These are phyloP conservation scores for Talaromyces marneffei DNA, from an alignment of 2,329 filamentous ascomycete species.

Conservation along the genomic window DNA sequence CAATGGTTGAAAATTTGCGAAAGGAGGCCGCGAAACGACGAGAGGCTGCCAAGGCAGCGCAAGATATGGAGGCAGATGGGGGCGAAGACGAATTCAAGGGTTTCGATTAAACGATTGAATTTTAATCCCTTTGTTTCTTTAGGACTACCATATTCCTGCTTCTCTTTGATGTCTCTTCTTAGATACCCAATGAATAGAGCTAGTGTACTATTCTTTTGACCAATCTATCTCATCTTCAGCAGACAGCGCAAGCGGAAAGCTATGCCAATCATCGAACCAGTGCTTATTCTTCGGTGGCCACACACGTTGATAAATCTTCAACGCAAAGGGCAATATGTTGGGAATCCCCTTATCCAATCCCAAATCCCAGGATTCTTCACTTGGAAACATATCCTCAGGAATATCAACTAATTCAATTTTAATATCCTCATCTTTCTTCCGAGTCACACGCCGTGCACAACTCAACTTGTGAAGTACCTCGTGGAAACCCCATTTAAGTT, in stretches of 20 bases:
- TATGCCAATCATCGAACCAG: background rate
- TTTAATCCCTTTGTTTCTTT: background rate
- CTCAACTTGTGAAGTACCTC: background rate
- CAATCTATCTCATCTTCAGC: constrained; percentile 1
- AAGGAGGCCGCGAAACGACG: constrained; percentile 45
- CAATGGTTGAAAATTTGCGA: constrained; percentile 60
- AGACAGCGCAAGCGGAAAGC: background rate
- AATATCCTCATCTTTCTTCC: background rate
- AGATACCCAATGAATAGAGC: background rate
- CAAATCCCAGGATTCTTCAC: no score
- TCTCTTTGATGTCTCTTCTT: background rate
- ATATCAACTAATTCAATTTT: background rate
- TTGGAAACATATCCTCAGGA: background rate
- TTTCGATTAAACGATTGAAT: constrained; percentile 1
- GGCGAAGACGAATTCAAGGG: constrained; percentile 49
- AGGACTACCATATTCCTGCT: background rate
- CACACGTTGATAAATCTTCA: background rate
- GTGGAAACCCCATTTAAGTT: background rate
- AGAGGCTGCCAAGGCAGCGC: constrained; percentile 7
- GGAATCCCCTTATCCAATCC: background rate
- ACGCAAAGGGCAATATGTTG: background rate
- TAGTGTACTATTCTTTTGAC: background rate
- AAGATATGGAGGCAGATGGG: constrained; percentile 12
- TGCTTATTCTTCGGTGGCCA: background rate
- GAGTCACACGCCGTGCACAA: background rate